These are phyloP conservation scores for Stylosanthes scabra DNA, from an alignment of 331 rosid species.

Conservation along the genomic window DNA sequence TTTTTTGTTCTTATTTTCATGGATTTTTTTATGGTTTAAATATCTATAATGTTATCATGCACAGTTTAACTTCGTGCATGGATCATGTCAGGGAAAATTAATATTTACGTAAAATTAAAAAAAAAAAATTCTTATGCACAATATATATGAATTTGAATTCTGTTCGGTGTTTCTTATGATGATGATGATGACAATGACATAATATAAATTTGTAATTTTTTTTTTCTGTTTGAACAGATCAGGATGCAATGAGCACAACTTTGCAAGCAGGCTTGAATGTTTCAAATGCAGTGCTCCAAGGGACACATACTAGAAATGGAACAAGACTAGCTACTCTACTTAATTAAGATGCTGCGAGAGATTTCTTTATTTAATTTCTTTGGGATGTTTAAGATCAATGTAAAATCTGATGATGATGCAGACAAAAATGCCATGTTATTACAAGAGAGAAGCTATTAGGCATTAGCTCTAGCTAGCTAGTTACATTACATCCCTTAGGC, in stretches of 20 bases:
- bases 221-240: conserved; percentile 51
- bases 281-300: conserved; percentile 98
- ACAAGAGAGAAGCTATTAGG: conserved; percentile 37
- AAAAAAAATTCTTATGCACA: no score
- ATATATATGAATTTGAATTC: no score
- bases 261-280: conserved; percentile 95
- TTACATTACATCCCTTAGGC: conserved; percentile 43
- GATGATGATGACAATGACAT: no score
- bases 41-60: no score
- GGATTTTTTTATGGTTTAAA: no score
- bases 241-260: conserved; percentile 98
- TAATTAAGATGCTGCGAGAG: conserved; percentile 37
- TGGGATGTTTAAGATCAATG: conserved; percentile 42
- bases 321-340: conserved; percentile 36
- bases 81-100: no score
- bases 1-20: no score
- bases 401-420: conserved; percentile 30
- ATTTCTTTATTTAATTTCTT: conserved; percentile 45
- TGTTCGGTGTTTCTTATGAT: neutral
- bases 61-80: no score
- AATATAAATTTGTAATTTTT: neutral
- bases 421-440: conserved; percentile 37
- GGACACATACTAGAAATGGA: conserved; percentile 69
- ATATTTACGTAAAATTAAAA: no score
- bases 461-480: no score